phyloP scores from a whole-genome alignment of 768 basidiomycete genomes.

The Tulasnella sp. region DNA sequence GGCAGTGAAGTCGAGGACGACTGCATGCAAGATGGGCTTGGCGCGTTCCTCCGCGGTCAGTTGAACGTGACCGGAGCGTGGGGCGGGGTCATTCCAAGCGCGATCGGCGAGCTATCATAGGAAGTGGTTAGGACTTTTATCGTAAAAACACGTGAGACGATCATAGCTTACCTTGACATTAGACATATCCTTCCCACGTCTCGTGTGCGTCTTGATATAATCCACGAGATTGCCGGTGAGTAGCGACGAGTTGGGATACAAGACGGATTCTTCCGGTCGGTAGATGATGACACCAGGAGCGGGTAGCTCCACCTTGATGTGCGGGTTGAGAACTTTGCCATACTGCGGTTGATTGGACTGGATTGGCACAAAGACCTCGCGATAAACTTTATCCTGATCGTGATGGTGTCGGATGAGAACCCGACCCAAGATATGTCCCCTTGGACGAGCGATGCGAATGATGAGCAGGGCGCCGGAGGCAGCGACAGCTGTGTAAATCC shows the following conservation, averaged over 20 bases:
- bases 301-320: conserved; percentile 67
- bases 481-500: conserved; percentile 76
- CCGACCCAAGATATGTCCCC: conserved; percentile 83
- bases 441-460: conserved; percentile 76
- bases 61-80: conserved; percentile 5
- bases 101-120: conserved; percentile 46
- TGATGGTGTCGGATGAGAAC: conserved; percentile 45
- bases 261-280: conserved; percentile 79
- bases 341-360: conserved; percentile 26
- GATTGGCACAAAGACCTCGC: conserved; percentile 84
- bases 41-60: conserved; percentile 31
- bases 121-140: background rate
- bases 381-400: conserved; percentile 24
- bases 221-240: conserved; percentile 67
- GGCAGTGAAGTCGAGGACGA: conserved; percentile 86
- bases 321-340: conserved; percentile 44
- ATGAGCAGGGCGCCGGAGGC: conserved; percentile 74
- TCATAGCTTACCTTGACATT: conserved; percentile 54
- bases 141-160: conserved; percentile 18
- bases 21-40: conserved; percentile 64
- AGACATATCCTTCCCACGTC: conserved; percentile 63
- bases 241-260: conserved; percentile 68
- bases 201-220: conserved; percentile 66
- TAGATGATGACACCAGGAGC: conserved; percentile 83
- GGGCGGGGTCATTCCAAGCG: conserved; percentile 23